Evolutionary conservation across 2,329 filamentous ascomycete genomes (phyloP).

Genomic region (Xylariaceae sp.): DNA sequence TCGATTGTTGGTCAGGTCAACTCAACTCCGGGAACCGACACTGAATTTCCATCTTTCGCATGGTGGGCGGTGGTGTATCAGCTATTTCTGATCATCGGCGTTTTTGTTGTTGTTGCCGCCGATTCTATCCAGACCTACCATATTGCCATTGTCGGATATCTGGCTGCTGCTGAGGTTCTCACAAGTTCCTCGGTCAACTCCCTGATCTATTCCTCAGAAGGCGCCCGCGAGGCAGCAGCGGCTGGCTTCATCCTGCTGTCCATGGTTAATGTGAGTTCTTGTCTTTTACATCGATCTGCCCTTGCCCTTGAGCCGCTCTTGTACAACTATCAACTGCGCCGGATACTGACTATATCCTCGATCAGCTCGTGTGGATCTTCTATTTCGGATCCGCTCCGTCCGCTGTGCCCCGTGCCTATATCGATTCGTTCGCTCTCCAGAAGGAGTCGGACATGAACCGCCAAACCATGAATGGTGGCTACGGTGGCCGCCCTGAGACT

Average conservation of each 20-base stretch:
- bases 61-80: conserved; percentile 91
- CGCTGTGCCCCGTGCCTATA: conserved; percentile 77
- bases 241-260: conserved; percentile 91
- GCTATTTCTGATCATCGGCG: conserved; percentile 71
- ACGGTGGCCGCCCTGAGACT: conserved; percentile 73
- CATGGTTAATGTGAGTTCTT: conserved; percentile 72
- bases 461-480: conserved; percentile 66
- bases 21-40: conserved; percentile 28
- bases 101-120: conserved; percentile 76
- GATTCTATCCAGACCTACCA: conserved; percentile 83
- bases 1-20: conserved; percentile 66
- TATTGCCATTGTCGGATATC: conserved; percentile 83
- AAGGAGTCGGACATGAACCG: conserved; percentile 70
- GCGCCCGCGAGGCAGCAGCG: conserved; percentile 73
- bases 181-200: conserved; percentile 81
- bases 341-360: conserved; percentile 2
- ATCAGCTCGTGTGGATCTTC: conserved; percentile 92
- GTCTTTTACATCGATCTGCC: not conserved
- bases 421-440: conserved; percentile 90
- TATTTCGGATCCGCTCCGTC: conserved; percentile 94
- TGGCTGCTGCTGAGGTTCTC: conserved; percentile 75
- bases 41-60: conserved; percentile 68
- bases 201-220: conserved; percentile 68
- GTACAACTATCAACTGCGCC: conserved; percentile 1
- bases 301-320: no score